phyloP scores from a whole-genome alignment of 805 yeast genomes.

The Yarrowia sp. region DNA sequence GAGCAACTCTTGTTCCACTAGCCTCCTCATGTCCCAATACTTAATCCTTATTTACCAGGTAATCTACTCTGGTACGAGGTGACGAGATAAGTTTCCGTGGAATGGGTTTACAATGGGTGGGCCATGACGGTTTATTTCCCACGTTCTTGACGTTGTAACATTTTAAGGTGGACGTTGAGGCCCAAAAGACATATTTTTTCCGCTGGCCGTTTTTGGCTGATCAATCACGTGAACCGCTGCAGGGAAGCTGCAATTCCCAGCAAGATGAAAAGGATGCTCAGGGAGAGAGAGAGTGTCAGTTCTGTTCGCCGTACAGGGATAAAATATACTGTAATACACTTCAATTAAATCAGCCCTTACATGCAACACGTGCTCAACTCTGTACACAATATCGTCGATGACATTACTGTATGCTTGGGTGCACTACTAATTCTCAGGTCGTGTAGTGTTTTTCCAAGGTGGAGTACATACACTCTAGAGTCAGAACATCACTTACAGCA shows the following conservation, averaged over 20 bases:
- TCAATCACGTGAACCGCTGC: slow-evolving; percentile 7
- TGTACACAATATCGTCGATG: not conserved
- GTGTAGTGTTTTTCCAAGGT: not conserved
- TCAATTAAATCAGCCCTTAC: not conserved
- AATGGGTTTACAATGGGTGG: not conserved
- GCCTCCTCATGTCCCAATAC: slow-evolving; percentile 9
- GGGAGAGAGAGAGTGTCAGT: not conserved
- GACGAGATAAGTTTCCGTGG: not conserved
- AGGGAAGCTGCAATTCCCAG: not conserved
- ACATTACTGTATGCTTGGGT: not conserved
- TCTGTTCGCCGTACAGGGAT: not conserved
- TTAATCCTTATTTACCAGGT: slow-evolving; percentile 4
- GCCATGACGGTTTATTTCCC: not conserved
- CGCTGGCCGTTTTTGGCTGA: not conserved
- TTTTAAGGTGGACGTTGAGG: not conserved
- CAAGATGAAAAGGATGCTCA: not conserved
- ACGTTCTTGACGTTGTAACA: not conserved
- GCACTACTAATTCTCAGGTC: not conserved
- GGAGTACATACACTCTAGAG: not conserved
- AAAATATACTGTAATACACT: not conserved
- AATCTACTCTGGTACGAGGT: no score
- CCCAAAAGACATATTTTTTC: not conserved
- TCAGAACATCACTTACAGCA: not conserved
- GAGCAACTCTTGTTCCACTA: not conserved
- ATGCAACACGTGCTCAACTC: slow-evolving; percentile 4